These are phyloP conservation scores for Trichoderma oligosporum DNA, from an alignment of 2,329 filamentous ascomycete species.

Conservation along the genomic window DNA sequence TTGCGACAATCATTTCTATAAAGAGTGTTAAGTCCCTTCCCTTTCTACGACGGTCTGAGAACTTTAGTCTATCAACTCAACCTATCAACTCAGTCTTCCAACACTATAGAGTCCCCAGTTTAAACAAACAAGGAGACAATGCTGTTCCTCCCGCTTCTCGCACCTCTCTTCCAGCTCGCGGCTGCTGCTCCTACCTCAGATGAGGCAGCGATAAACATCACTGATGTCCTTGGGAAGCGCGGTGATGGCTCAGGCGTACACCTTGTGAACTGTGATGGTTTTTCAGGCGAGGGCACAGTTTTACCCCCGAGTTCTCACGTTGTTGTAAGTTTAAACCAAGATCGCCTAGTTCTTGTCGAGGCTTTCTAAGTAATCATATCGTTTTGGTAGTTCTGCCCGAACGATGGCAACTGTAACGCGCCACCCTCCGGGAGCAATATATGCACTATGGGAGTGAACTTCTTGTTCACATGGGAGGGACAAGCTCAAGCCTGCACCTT, in stretches of 20 bases:
- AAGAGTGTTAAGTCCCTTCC: background rate
- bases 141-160: background rate
- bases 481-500: background rate
- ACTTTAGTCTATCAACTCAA: background rate
- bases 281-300: background rate
- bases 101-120: background rate
- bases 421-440: background rate
- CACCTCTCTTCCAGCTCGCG: background rate
- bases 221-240: background rate
- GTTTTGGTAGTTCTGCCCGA: background rate
- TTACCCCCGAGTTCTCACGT: background rate
- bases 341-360: background rate
- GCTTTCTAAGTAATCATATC: background rate
- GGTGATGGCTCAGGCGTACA: background rate
- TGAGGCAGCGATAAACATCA: background rate
- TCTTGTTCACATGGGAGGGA: constrained; percentile 1
- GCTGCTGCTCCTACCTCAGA: background rate
- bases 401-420: background rate
- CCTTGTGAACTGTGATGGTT: constrained; percentile 4
- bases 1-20: constrained; percentile 9
- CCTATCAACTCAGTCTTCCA: background rate
- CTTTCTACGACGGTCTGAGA: background rate
- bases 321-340: background rate
- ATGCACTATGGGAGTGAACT: constrained; percentile 3
- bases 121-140: background rate